A percentile compares a stretch with the other conserved stretches of the same genome.
These are phyloP conservation scores for Triticum aestivum DNA, from an alignment of 176 grass and related monocot genomes.

Conservation along the genomic window IWGSC_CS_RefSeq_v2.1 NC_057804.1:412243891-412244390, in stretches of 20 bases:
- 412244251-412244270: background rate
- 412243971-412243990: background rate
- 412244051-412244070: background rate
- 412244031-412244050: background rate
- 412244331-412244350: background rate
- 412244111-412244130: background rate
- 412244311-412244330: background rate
- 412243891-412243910: slow-evolving; percentile 11
- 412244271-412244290: background rate
- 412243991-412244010: background rate
- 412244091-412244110: no score
- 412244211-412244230: background rate
- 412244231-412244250: background rate
- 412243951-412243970: background rate
- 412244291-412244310: background rate
- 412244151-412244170: background rate
- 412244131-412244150: background rate
- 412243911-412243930: slow-evolving; percentile 14
- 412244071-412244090: background rate
- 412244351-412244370: background rate
- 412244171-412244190: background rate
- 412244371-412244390: background rate
- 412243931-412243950: slow-evolving; percentile 12
- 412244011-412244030: background rate
- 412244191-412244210: background rate